These are phyloP conservation scores for Ammopiptanthus mongolicus DNA, from an alignment of 306 rosid genomes.

Conservation along the genomic window DNA sequence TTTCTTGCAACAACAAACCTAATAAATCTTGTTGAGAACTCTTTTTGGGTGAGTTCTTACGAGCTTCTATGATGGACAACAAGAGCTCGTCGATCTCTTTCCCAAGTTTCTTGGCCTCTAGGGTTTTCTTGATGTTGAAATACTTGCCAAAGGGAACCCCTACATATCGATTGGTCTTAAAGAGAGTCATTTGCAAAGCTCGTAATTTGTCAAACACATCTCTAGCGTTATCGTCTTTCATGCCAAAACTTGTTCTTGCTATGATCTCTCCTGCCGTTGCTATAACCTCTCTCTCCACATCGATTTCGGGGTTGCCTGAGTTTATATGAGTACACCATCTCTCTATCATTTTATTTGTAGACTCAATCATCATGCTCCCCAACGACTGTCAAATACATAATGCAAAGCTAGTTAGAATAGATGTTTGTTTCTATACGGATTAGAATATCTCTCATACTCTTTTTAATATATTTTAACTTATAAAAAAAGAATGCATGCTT, in stretches of 20 bases:
- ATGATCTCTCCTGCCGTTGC: constrained; percentile 66
- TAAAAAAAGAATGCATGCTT: not conserved
- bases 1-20: constrained; percentile 50
- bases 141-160: constrained; percentile 35
- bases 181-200: constrained; percentile 66
- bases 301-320: constrained; percentile 48
- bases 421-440: too few relatives aligned
- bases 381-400: constrained; percentile 39
- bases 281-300: constrained; percentile 57
- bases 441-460: too few relatives aligned
- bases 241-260: constrained; percentile 69
- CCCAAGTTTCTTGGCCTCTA: constrained; percentile 62
- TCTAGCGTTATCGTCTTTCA: constrained; percentile 38
- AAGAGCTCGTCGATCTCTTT: constrained; percentile 56
- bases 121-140: constrained; percentile 37
- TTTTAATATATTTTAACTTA: too few relatives aligned
- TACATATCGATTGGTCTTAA: constrained; percentile 48
- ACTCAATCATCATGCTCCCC: constrained; percentile 59
- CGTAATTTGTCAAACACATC: constrained; percentile 48
- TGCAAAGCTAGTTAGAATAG: not conserved
- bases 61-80: constrained; percentile 30
- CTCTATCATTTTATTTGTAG: constrained; percentile 55
- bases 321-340: constrained; percentile 43
- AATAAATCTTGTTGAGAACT: constrained; percentile 45
- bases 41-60: constrained; percentile 24